phyloP scores from a whole-genome alignment of 768 basidiomycete species.

The Naganishia friedmannii region DNA sequence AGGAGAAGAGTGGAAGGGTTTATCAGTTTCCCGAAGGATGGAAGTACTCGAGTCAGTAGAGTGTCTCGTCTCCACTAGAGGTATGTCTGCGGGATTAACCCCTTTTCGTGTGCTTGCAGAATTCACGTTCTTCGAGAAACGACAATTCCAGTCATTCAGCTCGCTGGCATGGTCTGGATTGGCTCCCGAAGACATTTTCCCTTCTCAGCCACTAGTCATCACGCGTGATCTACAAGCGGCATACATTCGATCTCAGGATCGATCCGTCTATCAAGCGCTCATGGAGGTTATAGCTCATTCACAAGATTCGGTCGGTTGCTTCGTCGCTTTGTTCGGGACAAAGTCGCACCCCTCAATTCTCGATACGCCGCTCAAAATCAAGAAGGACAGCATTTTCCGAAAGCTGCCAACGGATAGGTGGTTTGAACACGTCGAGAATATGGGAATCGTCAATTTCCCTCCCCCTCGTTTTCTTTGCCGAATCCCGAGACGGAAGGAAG shows the following conservation, averaged over 20 bases:
- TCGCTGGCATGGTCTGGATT: too few species aligned
- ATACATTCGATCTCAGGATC: too few species aligned
- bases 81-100: too few species aligned
- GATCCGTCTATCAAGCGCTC: too few species aligned
- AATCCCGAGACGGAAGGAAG: background rate
- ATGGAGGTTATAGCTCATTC: background rate
- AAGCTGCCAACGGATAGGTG: background rate
- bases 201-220: too few species aligned
- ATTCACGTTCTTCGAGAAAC: too few species aligned
- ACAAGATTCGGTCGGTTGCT: background rate
- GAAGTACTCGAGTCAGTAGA: background rate
- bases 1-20: background rate
- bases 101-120: too few species aligned
- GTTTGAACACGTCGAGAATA: background rate
- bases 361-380: background rate
- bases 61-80: too few species aligned
- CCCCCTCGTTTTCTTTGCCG: background rate
- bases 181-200: too few species aligned
- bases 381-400: background rate
- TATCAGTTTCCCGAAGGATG: background rate
- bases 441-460: background rate
- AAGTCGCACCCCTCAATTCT: background rate
- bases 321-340: constrained; percentile 5
- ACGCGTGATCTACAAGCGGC: too few species aligned
- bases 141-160: too few species aligned